Percentiles rank a stretch among this genome's conserved stretches.
Evolutionary conservation across 1,139 yeast species (phyloP).

Genomic region (Scheffersomyces illinoinensis): DNA sequence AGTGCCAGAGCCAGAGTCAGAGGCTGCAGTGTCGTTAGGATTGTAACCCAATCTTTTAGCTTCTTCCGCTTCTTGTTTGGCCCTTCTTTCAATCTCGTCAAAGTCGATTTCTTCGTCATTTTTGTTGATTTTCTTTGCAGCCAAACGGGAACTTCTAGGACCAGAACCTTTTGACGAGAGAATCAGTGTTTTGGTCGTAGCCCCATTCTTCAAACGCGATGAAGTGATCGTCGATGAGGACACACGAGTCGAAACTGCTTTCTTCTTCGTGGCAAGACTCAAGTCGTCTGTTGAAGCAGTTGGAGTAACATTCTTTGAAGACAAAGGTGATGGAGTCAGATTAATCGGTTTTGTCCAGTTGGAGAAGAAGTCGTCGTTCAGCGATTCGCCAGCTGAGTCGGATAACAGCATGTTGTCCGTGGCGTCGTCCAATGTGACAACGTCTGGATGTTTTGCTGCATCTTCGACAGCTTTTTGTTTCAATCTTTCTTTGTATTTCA

Average conservation of each 20-base stretch:
- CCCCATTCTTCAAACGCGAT: slow-evolving; percentile 18
- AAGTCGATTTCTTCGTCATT: slow-evolving; percentile 75
- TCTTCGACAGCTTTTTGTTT: slow-evolving; percentile 69
- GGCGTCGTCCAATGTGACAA: slow-evolving; percentile 60
- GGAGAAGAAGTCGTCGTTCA: slow-evolving; percentile 85
- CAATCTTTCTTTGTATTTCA: slow-evolving; percentile 75
- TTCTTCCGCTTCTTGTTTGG: slow-evolving; percentile 78
- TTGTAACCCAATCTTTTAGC: slow-evolving; percentile 72
- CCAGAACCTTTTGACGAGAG: slow-evolving; percentile 44
- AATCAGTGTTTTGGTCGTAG: slow-evolving; percentile 37
- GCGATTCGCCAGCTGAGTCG: slow-evolving; percentile 34
- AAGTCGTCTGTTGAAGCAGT: slow-evolving; percentile 41
- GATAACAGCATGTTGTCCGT: slow-evolving; percentile 34
- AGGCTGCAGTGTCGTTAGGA: slow-evolving; percentile 41
- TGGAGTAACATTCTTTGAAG: slow-evolving; percentile 53
- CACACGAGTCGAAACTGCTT: slow-evolving; percentile 20
- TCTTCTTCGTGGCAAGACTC: slow-evolving; percentile 18
- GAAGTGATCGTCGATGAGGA: slow-evolving; percentile 27
- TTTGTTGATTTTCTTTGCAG: slow-evolving; percentile 51
- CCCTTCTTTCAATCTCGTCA: slow-evolving; percentile 87
- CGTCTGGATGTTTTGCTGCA: slow-evolving; percentile 65
- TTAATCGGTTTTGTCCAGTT: slow-evolving; percentile 81
- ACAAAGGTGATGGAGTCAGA: slow-evolving; percentile 55
- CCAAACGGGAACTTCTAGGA: slow-evolving; percentile 57
- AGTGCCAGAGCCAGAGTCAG: slow-evolving; percentile 12